Evolutionary conservation across 805 yeast species (phyloP).

Genomic region (Candida khao-thaluensis): DNA sequence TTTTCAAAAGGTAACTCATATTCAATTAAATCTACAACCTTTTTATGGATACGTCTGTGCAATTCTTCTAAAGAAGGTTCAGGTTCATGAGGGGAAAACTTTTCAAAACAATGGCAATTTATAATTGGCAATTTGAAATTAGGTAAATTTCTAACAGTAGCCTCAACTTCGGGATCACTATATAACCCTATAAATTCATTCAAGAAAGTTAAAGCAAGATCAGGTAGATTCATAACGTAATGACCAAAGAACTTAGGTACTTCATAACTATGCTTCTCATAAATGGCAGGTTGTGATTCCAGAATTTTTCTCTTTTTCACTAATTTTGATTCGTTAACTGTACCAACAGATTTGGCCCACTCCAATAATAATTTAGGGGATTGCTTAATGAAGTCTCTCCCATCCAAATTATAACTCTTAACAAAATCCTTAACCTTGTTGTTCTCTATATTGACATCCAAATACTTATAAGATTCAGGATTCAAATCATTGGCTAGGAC

Average conservation of each 20-base stretch:
- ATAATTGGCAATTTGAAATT: conserved; percentile 66
- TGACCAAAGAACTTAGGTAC: conserved; percentile 63
- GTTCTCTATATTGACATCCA: conserved; percentile 57
- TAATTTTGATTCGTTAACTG: conserved; percentile 35
- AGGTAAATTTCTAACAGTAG: conserved; percentile 34
- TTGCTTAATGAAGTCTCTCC: conserved; percentile 70
- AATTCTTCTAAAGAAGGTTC: conserved; percentile 72
- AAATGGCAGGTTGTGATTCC: conserved; percentile 36
- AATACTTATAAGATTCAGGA: conserved; percentile 76
- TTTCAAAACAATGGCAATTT: conserved; percentile 91
- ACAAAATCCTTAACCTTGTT: conserved; percentile 67
- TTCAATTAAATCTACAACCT: conserved; percentile 43
- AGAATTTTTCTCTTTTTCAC: conserved; percentile 37
- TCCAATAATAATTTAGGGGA: conserved; percentile 54
- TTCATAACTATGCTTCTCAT: conserved; percentile 18
- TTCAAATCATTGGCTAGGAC: conserved; percentile 93
- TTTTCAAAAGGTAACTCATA: conserved; percentile 47
- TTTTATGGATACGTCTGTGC: conserved; percentile 60
- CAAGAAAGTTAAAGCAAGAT: conserved; percentile 80
- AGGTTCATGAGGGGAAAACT: conserved; percentile 71
- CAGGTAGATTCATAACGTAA: conserved; percentile 96
- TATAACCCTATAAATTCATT: conserved; percentile 77
- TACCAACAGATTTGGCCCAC: conserved; percentile 35
- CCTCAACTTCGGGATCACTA: conserved; percentile 37
- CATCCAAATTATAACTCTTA: conserved; percentile 70